Conservation (phyloP, 2,329 filamentous ascomycete species). For the Fusarium austroafricanum region DNA sequence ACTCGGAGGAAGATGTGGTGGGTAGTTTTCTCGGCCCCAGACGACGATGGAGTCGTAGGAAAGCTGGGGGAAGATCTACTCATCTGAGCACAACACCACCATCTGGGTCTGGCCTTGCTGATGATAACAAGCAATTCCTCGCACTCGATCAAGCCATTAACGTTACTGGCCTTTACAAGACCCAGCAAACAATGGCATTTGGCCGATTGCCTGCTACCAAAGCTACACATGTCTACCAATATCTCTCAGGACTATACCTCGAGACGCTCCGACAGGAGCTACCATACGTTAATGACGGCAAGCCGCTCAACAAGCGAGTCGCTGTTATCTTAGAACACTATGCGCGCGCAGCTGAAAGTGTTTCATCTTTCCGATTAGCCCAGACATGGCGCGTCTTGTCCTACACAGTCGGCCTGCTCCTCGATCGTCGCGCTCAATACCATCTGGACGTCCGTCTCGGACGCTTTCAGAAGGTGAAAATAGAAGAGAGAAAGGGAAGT, state of each 20-base stretch:
- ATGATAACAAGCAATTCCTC: conserved; percentile 58
- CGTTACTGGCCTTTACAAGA: conserved; percentile 66
- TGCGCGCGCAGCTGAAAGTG: conserved; percentile 66
- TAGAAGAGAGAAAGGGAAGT: conserved; percentile 48
- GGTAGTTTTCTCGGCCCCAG: conserved; percentile 68
- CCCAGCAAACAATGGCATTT: conserved; percentile 72
- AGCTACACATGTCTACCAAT: conserved; percentile 65
- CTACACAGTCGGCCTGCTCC: conserved; percentile 65
- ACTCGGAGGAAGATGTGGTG: conserved; percentile 73
- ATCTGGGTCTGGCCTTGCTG: conserved; percentile 49
- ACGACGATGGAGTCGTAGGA: conserved; percentile 54
- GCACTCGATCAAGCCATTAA: conserved; percentile 69
- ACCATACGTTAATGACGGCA: conserved; percentile 54
- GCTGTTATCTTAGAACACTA: conserved; percentile 65
- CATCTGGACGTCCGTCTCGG: conserved; percentile 64
- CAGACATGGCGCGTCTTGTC: conserved; percentile 73
- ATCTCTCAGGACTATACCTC: conserved; percentile 67
- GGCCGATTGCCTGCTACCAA: conserved; percentile 66
- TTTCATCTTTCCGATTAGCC: conserved; percentile 68
- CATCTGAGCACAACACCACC: conserved; percentile 67
- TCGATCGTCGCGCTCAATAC: conserved; percentile 66
- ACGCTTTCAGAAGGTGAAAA: conserved; percentile 51
- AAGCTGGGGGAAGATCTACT: conserved; percentile 58
- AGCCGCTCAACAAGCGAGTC: conserved; percentile 60
- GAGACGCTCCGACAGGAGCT: conserved; percentile 63